These are phyloP conservation scores for Sporothrix curviconia DNA, from an alignment of 2,329 filamentous ascomycete species.

Conservation along the genomic window DNA sequence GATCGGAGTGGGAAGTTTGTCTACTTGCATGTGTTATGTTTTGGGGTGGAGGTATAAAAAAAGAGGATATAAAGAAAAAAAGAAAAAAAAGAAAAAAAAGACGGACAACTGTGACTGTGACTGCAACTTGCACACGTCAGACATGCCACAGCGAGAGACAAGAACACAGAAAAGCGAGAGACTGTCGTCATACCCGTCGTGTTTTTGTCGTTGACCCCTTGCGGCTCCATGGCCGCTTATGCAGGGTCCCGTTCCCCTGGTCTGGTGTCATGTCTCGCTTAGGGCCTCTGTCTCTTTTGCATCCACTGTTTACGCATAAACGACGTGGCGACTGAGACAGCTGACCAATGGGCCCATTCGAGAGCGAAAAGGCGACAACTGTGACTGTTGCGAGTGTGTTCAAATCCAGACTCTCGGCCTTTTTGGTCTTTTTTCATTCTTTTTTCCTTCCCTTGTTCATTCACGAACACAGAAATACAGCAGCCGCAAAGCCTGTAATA, in stretches of 20 bases:
- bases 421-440: too few species aligned
- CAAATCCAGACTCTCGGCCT: too few species aligned
- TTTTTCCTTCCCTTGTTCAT: too few species aligned
- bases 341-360: slow-evolving; percentile 3
- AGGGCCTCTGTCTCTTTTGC: background rate
- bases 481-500: too few species aligned
- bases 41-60: too few species aligned
- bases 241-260: background rate
- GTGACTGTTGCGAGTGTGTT: too few species aligned
- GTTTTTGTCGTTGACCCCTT: background rate
- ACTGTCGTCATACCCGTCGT: slow-evolving; percentile 1
- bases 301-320: slow-evolving; percentile 9
- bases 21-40: too few species aligned
- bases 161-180: background rate
- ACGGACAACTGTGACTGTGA: background rate
- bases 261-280: background rate
- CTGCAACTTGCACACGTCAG: too few species aligned
- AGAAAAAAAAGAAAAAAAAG: too few species aligned
- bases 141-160: background rate
- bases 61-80: too few species aligned
- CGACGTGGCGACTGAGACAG: slow-evolving; percentile 14
- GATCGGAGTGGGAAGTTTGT: too few species aligned
- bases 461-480: too few species aligned
- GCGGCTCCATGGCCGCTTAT: background rate
- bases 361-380: background rate